These are phyloP conservation scores for Ceratocystiopsis sp. DNA, from an alignment of 2,329 filamentous ascomycete genomes.

Conservation along the genomic window DNA sequence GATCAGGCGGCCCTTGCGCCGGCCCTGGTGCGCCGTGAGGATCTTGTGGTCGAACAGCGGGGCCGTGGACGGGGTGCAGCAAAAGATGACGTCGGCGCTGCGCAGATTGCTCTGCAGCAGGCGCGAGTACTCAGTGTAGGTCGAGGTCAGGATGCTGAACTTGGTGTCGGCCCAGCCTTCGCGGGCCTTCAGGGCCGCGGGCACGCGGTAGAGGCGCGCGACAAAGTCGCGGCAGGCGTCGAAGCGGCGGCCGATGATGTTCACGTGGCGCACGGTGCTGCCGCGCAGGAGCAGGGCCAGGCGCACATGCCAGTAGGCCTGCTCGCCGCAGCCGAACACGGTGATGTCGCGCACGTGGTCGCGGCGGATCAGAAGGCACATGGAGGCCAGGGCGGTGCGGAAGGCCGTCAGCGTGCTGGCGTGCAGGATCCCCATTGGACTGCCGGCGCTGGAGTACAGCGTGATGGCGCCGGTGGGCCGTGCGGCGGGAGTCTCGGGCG, in stretches of 20 bases:
- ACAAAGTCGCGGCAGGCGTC: constrained; percentile 36
- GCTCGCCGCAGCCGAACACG: constrained; percentile 75
- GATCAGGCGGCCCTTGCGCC: constrained; percentile 54
- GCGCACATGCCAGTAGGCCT: constrained; percentile 89
- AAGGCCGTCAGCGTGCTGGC: constrained; percentile 64
- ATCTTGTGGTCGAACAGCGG: constrained; percentile 60
- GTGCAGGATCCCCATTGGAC: constrained; percentile 50
- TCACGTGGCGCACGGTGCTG: constrained; percentile 55
- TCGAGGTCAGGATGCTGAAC: constrained; percentile 51
- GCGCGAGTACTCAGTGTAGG: constrained; percentile 49
- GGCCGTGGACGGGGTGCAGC: constrained; percentile 60
- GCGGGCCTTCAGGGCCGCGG: constrained; percentile 25
- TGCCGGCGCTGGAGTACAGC: constrained; percentile 45
- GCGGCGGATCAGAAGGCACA: constrained; percentile 48
- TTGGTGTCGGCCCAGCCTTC: constrained; percentile 50
- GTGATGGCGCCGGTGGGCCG: constrained; percentile 50
- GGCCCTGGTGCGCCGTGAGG: constrained; percentile 53
- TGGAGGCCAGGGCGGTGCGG: constrained; percentile 57
- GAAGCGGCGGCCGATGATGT: constrained; percentile 67
- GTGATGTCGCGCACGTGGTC: constrained; percentile 56
- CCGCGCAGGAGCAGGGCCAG: constrained; percentile 61
- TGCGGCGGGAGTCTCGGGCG: constrained; percentile 12
- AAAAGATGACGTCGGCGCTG: constrained; percentile 68
- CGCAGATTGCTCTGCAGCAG: constrained; percentile 55
- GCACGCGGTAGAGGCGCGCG: constrained; percentile 32